Base-by-base conservation (phyloP, 352 stramenopile species). In the Globisporangium acanthophoron region DNA sequence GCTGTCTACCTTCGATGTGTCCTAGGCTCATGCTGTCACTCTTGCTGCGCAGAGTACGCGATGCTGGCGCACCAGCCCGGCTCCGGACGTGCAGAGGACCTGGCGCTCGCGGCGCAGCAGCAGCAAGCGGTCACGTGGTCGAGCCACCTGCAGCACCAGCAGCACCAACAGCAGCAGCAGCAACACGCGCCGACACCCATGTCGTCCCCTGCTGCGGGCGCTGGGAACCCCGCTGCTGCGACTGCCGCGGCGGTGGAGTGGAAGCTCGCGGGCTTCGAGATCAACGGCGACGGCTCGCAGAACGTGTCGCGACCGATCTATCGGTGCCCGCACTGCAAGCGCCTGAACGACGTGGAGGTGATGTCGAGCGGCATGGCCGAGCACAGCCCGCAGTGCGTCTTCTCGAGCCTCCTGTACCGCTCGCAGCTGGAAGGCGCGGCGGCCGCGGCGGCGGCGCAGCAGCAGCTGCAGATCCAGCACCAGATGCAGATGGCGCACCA, bases 201-300 rank as follows among this genome's bases (percentile, higher is more conserved):
- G 41, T 20, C 48, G 39, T 65, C 69, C 5, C 58, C 66, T n/a
- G 43, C 66, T 9, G 61, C 70, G 24, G 65, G 63, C 33, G 52
- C 55, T 3, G 59, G 47, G 8, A 37, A 11, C 9, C 18, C 49
- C 9, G 20, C 49, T 37, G 39, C 21, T 0, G 40, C 56, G 43
- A 52, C 52, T 29, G 55, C 35, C 18, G 74, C 65, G 47, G 69
- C 66, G 0, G 62, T 83, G 20, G 85, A 94, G 59, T 94, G 82
- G 82, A 77, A 78, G 37, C 73, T 92, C n/a, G 72, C 70, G 20
- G 85, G 76, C 37, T 94, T 90, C 68, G 81, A 94, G 61, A 89
- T 91, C 37, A 70, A 90, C 52, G 57, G 69, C 0, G 80, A 94
- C 54, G 85, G 85, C 13, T 75, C 77, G 5, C 70, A 78, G 46